A percentile compares a stretch with the other conserved stretches of the same genome.
phyloP scores from a whole-genome alignment of 441 rosid species.

The Iberis amara region DNA sequence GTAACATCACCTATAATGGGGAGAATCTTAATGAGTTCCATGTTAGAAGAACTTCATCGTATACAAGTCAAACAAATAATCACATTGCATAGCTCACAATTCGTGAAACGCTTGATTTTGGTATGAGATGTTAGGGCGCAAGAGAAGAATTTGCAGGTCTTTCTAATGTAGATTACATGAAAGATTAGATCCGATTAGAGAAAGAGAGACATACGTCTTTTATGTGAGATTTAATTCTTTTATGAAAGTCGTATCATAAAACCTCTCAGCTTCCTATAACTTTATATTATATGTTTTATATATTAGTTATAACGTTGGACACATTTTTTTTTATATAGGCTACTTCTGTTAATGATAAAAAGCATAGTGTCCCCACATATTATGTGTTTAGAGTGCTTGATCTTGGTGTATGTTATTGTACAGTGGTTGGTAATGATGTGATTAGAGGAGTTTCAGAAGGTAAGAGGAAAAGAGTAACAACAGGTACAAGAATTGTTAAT shows the following conservation, averaged over 20 bases:
- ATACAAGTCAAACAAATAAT: constrained; percentile 83
- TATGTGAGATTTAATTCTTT: constrained; percentile 76
- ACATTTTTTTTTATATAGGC: constrained; percentile 44
- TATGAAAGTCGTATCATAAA: constrained; percentile 61
- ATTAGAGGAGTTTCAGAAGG: constrained; percentile 95
- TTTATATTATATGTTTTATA: not conserved
- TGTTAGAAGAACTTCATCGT: constrained; percentile 85
- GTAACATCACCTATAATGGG: constrained; percentile 71
- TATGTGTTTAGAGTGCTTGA: constrained; percentile 82
- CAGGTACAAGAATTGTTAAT: constrained; percentile 40
- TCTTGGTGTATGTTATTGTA: constrained; percentile 78
- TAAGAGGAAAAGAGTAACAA: constrained; percentile 84
- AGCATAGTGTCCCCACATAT: constrained; percentile 72
- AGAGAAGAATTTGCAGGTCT: constrained; percentile 76
- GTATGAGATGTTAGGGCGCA: constrained; percentile 88
- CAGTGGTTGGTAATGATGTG: constrained; percentile 83
- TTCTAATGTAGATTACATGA: constrained; percentile 45
- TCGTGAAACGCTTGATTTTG: constrained; percentile 91
- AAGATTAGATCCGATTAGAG: constrained; percentile 61
- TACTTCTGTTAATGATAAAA: constrained; percentile 63
- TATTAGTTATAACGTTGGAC: not conserved
- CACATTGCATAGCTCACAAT: constrained; percentile 91
- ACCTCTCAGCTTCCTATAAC: not conserved
- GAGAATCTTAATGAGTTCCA: constrained; percentile 53
- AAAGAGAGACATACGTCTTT: constrained; percentile 63